Conservation (phyloP, 345 rosid species). For the Arabis hirsuta region DNA sequence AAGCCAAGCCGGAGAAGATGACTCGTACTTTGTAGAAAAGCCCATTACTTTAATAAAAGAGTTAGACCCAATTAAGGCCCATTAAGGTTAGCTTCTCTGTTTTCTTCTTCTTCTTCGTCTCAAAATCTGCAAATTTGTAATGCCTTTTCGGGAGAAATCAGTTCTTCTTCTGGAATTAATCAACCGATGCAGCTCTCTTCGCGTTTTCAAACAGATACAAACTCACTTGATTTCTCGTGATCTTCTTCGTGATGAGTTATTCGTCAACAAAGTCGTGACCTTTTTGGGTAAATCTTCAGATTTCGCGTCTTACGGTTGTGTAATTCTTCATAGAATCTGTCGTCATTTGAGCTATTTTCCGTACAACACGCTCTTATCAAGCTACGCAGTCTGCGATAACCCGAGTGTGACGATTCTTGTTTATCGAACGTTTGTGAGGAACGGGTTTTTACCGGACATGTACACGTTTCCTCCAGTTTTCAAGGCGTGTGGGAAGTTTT, state of each 20-base stretch:
- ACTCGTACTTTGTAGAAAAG: background rate
- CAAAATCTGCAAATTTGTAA: constrained; percentile 5
- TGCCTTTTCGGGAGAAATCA: constrained; percentile 33
- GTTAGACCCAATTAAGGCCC: constrained; percentile 6
- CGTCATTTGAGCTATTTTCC: constrained; percentile 39
- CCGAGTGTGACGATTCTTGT: constrained; percentile 41
- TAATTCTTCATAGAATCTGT: constrained; percentile 36
- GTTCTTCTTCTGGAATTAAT: constrained; percentile 35
- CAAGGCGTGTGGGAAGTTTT: constrained; percentile 54
- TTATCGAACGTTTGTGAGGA: constrained; percentile 34
- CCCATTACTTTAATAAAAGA: background rate
- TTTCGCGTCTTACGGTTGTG: constrained; percentile 31
- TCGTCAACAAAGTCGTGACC: constrained; percentile 37
- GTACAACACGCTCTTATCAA: constrained; percentile 41
- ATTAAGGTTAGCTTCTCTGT: background rate
- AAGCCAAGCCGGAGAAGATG: constrained; percentile 40
- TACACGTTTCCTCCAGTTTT: constrained; percentile 53
- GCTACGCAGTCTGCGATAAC: constrained; percentile 37
- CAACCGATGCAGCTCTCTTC: constrained; percentile 41
- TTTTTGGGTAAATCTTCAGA: constrained; percentile 38
- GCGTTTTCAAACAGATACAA: constrained; percentile 48
- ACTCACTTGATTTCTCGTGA: constrained; percentile 22
- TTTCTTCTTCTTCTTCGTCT: constrained; percentile 7
- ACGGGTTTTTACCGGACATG: constrained; percentile 50
- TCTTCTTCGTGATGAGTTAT: constrained; percentile 32